Evolutionary conservation across 2,329 filamentous ascomycete species (phyloP).

Genomic region (Zasmidium angulare): DNA sequence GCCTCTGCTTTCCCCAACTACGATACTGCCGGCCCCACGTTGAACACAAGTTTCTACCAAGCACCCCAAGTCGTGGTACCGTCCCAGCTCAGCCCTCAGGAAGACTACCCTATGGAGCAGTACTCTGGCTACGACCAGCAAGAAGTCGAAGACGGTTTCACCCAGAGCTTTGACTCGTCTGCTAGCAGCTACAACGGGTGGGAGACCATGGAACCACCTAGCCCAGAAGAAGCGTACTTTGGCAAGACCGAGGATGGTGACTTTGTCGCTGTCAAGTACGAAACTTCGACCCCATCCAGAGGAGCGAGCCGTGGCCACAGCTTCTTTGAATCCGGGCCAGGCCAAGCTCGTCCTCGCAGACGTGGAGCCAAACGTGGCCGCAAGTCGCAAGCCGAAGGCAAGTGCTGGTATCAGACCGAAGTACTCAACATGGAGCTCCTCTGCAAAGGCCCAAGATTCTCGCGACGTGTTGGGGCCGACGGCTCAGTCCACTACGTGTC

Average conservation of each 20-base stretch:
- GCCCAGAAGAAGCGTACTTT: conserved; percentile 21
- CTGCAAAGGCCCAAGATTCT: conserved; percentile 13
- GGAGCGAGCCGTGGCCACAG: not conserved
- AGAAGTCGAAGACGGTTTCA: conserved; percentile 9
- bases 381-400: conserved; percentile 12
- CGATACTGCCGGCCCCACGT: not conserved
- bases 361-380: conserved; percentile 13
- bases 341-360: not conserved
- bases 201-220: conserved; percentile 15
- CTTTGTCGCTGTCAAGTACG: conserved; percentile 22
- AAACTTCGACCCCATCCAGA: conserved; percentile 4
- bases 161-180: conserved; percentile 17
- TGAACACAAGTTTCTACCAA: conserved; percentile 1
- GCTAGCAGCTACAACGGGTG: conserved; percentile 11
- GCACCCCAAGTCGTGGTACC: conserved; percentile 25
- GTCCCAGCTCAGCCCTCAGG: conserved; percentile 25
- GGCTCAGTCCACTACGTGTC: conserved; percentile 2
- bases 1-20: conserved; percentile 15
- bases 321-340: not conserved
- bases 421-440: conserved; percentile 5
- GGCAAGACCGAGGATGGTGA: conserved; percentile 24
- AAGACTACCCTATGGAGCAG: conserved; percentile 21
- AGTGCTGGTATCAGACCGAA: conserved; percentile 11
- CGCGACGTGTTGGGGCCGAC: not conserved
- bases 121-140: conserved; percentile 14